Percentiles rank a stretch among this genome's conserved stretches.
Conservation (phyloP, 257 asterid genomes). For the Primulina eburnea region DNA sequence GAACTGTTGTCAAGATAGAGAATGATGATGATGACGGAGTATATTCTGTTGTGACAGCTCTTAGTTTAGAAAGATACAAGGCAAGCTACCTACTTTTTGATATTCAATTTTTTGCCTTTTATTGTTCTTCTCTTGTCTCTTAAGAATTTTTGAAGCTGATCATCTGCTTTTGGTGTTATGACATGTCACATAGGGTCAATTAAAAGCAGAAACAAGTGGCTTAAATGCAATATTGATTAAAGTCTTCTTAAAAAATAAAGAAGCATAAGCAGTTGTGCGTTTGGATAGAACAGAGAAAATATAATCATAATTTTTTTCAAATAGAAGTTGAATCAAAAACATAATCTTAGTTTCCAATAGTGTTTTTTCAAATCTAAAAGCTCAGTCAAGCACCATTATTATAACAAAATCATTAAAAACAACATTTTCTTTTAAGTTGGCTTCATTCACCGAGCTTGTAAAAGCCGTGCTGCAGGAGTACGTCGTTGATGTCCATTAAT, state of each 20-base stretch:
- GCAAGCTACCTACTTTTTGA: constrained; percentile 38
- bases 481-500: background rate
- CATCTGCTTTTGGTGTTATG: constrained; percentile 7
- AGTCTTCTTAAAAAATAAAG: background rate
- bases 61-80: constrained; percentile 76
- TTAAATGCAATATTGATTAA: too few relatives aligned
- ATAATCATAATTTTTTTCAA: too few relatives aligned
- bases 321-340: background rate
- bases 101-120: background rate
- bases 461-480: constrained; percentile 13
- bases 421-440: background rate
- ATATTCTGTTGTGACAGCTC: constrained; percentile 65
- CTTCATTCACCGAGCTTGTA: background rate
- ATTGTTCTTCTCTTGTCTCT: background rate
- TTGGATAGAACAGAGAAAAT: background rate
- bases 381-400: background rate
- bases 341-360: too few relatives aligned
- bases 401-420: background rate
- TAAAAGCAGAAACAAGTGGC: background rate
- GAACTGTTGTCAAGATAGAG: constrained; percentile 82
- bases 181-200: background rate
- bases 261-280: background rate
- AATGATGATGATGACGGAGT: constrained; percentile 78
- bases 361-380: background rate
- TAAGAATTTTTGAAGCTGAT: background rate